A percentile compares a stretch with the other conserved stretches of the same genome.
These are phyloP conservation scores for Eimeria acervulina DNA, from an alignment of 169 alveolate genomes.

Conservation along the genomic window DNA sequence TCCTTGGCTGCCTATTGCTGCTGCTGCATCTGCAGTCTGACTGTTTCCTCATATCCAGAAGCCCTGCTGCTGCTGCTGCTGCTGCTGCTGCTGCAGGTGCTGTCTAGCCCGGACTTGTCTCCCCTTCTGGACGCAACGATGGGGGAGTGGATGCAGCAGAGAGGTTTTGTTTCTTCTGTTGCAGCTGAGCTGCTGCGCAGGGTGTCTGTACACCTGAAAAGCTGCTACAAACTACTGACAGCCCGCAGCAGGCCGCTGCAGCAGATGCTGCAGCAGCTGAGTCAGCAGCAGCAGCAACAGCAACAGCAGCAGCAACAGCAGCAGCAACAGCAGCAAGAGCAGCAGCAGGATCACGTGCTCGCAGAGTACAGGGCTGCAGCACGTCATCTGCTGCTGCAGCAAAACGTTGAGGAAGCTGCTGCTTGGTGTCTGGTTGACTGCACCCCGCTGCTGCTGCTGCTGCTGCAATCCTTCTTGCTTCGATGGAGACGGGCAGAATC, in stretches of 20 bases:
- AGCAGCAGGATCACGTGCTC: not conserved
- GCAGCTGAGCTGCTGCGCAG: slow-evolving; percentile 64
- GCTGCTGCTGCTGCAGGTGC: slow-evolving; percentile 71
- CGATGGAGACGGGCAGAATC: slow-evolving; percentile 26
- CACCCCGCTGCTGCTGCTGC: slow-evolving; percentile 58
- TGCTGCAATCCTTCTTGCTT: slow-evolving; percentile 21
- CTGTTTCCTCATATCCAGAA: not conserved
- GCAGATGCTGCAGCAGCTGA: not conserved
- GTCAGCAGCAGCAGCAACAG: not conserved
- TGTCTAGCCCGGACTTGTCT: not conserved
- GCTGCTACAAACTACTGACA: slow-evolving; percentile 29
- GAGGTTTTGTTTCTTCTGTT: slow-evolving; percentile 6
- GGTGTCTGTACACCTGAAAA: slow-evolving; percentile 61
- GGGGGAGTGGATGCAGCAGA: slow-evolving; percentile 3
- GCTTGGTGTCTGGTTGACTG: slow-evolving; percentile 54
- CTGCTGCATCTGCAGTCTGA: not conserved
- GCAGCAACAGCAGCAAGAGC: not conserved
- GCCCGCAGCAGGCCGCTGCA: slow-evolving; percentile 64
- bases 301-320: not conserved
- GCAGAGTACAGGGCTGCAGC: not conserved
- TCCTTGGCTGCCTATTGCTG: not conserved
- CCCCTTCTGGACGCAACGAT: not conserved
- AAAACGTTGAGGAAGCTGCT: slow-evolving; percentile 23
- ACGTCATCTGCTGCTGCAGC: slow-evolving; percentile 41
- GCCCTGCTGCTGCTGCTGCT: slow-evolving; percentile 12